These are phyloP conservation scores for Fraxinus baroniana DNA, from an alignment of 305 asterid genomes.

Conservation along the genomic window DNA sequence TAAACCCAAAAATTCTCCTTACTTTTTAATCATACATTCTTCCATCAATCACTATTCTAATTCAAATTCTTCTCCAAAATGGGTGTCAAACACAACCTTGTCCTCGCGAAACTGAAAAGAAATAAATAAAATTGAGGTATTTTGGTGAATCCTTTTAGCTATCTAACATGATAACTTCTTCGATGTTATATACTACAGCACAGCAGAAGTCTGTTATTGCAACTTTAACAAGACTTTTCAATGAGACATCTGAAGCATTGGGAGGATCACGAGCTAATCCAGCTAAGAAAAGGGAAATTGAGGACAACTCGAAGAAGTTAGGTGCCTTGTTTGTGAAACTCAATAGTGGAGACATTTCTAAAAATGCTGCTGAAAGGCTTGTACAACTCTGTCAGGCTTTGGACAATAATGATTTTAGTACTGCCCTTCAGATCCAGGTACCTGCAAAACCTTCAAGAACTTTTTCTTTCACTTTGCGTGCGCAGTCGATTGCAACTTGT, in stretches of 20 bases:
- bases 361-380: slow-evolving; percentile 91
- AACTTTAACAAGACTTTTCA: slow-evolving; percentile 83
- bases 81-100: too few species aligned
- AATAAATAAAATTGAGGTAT: background rate
- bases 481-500: slow-evolving; percentile 11
- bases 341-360: slow-evolving; percentile 85
- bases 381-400: slow-evolving; percentile 87
- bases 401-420: slow-evolving; percentile 73
- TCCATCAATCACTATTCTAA: too few species aligned
- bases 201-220: slow-evolving; percentile 82
- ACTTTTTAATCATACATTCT: too few species aligned
- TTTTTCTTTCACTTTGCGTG: background rate
- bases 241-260: slow-evolving; percentile 87
- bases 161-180: slow-evolving; percentile 5
- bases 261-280: slow-evolving; percentile 98
- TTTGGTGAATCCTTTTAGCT: slow-evolving; percentile 5
- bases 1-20: too few species aligned
- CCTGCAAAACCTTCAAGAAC: background rate
- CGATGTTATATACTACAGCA: slow-evolving; percentile 48
- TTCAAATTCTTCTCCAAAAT: too few species aligned
- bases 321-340: slow-evolving; percentile 88
- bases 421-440: slow-evolving; percentile 96
- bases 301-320: slow-evolving; percentile 88
- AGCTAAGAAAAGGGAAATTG: slow-evolving; percentile 91
- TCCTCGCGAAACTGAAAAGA: background rate